These are phyloP conservation scores for Panicum hallii DNA, from an alignment of 202 grass and related monocot species.

Conservation along the genomic window DNA sequence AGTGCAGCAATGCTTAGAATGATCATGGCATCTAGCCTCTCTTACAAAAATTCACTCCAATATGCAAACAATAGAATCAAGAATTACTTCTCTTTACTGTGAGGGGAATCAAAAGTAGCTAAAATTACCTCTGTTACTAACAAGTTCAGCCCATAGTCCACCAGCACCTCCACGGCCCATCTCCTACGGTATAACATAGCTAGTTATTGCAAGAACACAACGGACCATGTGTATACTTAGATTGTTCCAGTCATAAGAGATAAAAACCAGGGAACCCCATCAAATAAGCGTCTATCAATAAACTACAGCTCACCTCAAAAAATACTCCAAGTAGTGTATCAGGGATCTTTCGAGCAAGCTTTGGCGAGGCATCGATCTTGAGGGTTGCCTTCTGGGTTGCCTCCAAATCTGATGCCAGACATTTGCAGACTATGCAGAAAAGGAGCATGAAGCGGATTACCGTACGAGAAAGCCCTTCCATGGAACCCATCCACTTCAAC, in stretches of 20 bases:
- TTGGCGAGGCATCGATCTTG: slow-evolving; percentile 64
- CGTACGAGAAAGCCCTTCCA: slow-evolving; percentile 16
- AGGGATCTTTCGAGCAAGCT: slow-evolving; percentile 65
- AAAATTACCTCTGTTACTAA: slow-evolving; percentile 77
- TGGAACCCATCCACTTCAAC: slow-evolving; percentile 50
- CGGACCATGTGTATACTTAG: background rate
- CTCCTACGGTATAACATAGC: slow-evolving; percentile 41
- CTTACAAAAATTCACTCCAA: background rate
- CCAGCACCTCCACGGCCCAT: slow-evolving; percentile 85
- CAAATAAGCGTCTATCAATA: background rate
- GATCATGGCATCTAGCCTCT: background rate
- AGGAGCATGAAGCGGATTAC: slow-evolving; percentile 50
- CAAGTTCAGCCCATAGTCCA: slow-evolving; percentile 83
- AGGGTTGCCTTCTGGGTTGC: slow-evolving; percentile 55
- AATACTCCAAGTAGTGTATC: slow-evolving; percentile 85
- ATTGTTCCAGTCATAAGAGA: background rate
- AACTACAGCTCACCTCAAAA: slow-evolving; percentile 77
- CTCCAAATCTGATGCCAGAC: slow-evolving; percentile 54
- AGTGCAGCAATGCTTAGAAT: background rate
- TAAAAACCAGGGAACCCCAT: background rate
- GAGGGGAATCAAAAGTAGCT: background rate
- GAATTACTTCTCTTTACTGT: background rate
- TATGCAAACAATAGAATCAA: background rate
- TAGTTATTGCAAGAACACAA: background rate
- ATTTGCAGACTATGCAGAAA: slow-evolving; percentile 46